Evolutionary conservation across 495 filamentous ascomycete genomes (phyloP), one percentile per base, ranked within the genome.

Genomic region (Bryoglossum gracile): DNA sequence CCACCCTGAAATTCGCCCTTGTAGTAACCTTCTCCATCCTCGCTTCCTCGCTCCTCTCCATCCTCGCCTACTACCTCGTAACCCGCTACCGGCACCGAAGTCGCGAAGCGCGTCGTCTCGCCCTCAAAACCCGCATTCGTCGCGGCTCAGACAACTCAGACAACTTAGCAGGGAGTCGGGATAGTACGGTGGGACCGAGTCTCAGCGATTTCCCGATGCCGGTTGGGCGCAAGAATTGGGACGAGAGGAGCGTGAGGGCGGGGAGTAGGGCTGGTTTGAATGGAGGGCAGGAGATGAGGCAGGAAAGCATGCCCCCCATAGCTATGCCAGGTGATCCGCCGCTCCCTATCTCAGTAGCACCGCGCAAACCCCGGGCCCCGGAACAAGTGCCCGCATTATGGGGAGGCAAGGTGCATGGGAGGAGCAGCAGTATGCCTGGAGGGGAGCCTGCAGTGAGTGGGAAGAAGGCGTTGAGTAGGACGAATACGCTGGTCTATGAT

Each of bases 401-500:
- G n/a, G n/a, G n/a, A n/a, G n/a, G n/a, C n/a, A n/a, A n/a, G n/a
- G n/a, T n/a, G n/a, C n/a, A n/a, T n/a, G n/a, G n/a, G n/a, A n/a
- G n/a, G n/a, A n/a, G n/a, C n/a, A n/a, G n/a, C n/a, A n/a, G n/a
- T n/a, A n/a, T n/a, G n/a, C n/a, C n/a, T n/a, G n/a, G n/a, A n/a
- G n/a, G n/a, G n/a, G n/a, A n/a, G n/a, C n/a, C n/a, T n/a, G n/a
- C n/a, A n/a, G n/a, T n/a, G 6, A 33, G 19, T 44, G 24, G 38
- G 11, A 17, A 28, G 8, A 32, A 23, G 28, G 43, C 37, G 14
- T 18, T 43, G 10, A 43, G 41, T 37, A 43, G 41, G 14, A n/a
- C 40, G 28, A 41, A 41, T 13, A 50, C 47, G 1, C 23, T 50
- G 26, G 36, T 30, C 2, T 50, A 50, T 26, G 47, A 50, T 32